phyloP scores from a whole-genome alignment of 805 yeast genomes.

The Maudiozyma serrabonitensis region DNA sequence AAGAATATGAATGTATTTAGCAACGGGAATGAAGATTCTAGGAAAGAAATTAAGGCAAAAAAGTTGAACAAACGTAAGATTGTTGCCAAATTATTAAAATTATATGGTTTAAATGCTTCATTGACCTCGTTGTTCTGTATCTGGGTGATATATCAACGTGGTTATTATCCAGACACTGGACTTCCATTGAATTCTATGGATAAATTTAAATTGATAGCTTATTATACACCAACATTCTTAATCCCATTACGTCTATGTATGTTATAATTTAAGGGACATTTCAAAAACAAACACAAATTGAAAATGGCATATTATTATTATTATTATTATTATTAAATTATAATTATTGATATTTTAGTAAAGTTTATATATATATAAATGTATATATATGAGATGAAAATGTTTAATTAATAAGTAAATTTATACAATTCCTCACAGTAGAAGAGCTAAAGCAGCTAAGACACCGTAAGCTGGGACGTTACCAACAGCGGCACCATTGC shows the following conservation, averaged over 20 bases:
- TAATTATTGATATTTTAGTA: not conserved
- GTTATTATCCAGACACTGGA: slow-evolving; percentile 9
- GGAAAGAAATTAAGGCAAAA: slow-evolving; percentile 3
- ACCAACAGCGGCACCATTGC: not conserved
- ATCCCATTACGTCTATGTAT: slow-evolving; percentile 22
- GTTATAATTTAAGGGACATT: not conserved
- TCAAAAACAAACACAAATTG: too few species aligned
- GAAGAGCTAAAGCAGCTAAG: not conserved
- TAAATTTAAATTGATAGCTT: slow-evolving; percentile 15
- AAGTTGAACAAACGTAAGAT: not conserved
- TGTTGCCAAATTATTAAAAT: slow-evolving; percentile 30
- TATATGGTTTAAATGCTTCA: slow-evolving; percentile 78
- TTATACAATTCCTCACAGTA: not conserved
- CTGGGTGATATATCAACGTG: slow-evolving; percentile 33
- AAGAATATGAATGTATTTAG: slow-evolving; percentile 2
- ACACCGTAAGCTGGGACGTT: not conserved
- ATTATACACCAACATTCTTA: slow-evolving; percentile 25
- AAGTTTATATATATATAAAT: not conserved
- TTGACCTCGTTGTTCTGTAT: slow-evolving; percentile 71
- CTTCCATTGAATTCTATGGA: slow-evolving; percentile 11
- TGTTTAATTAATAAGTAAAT: not conserved
- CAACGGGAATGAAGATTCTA: slow-evolving; percentile 3
- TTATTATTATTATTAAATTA: not conserved
- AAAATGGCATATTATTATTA: too few species aligned
- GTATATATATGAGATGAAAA: not conserved